Evolutionary conservation across 2,329 filamentous ascomycete species (phyloP).

Genomic region (Thyridium curvatum): DNA sequence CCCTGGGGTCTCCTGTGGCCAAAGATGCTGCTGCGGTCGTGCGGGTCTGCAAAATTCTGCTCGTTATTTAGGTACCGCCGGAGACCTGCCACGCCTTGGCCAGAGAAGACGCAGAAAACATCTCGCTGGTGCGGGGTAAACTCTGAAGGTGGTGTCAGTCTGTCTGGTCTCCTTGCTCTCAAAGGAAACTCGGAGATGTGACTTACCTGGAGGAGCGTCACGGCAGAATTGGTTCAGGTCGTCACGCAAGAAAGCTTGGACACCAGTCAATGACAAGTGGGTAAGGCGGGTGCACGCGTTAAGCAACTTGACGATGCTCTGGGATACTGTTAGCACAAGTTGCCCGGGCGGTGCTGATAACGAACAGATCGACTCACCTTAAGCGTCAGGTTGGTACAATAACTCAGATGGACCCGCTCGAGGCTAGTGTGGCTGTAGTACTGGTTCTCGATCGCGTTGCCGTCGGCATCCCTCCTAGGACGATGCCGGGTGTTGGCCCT

Average conservation of each 20-base stretch:
- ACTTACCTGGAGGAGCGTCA: conserved; percentile 65
- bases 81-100: conserved; percentile 70
- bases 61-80: conserved; percentile 68
- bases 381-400: conserved; percentile 80
- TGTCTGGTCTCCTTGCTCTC: conserved; percentile 15
- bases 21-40: conserved; percentile 19
- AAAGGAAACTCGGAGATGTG: background rate
- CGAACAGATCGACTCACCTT: conserved; percentile 48
- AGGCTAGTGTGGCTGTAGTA: conserved; percentile 59
- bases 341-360: background rate
- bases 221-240: conserved; percentile 84
- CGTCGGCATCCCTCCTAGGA: conserved; percentile 40
- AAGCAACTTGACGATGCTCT: conserved; percentile 86
- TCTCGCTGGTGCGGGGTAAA: conserved; percentile 94
- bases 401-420: conserved; percentile 92
- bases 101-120: conserved; percentile 97
- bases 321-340: conserved; percentile 22
- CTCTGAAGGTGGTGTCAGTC: conserved; percentile 48
- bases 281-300: conserved; percentile 90
- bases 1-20: conserved; percentile 7
- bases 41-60: conserved; percentile 37
- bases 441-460: conserved; percentile 41
- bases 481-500: conserved; percentile 54
- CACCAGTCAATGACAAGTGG: conserved; percentile 89
- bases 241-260: conserved; percentile 80